Evolutionary conservation across 1,284 basidiomycete genomes (phyloP), one percentile per base, ranked within the genome.

Genomic region (Anthracocystis panici-leucophaei): DNA sequence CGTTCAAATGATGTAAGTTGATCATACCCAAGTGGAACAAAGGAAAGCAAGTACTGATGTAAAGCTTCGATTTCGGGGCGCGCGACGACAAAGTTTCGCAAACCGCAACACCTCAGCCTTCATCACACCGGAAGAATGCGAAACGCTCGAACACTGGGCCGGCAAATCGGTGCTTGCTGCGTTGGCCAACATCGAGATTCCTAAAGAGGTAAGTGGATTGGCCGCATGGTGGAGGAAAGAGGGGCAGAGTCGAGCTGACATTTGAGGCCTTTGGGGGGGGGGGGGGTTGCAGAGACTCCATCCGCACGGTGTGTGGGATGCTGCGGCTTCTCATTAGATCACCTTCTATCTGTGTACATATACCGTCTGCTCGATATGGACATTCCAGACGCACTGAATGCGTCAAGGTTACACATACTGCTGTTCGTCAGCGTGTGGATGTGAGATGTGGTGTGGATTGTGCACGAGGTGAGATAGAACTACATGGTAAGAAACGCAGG

Each of bases 51-150:
- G 33, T n/a, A 50, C 49, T 51, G 49, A 51, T 21, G 11, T 38
- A 16, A 2, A 33, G 9, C 4, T 7, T 27, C 10, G 11, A 38
- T 38, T 10, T 2, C 35, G 12, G 35, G 14, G 3, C 3, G 10
- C 18, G 3, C n/a, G 33, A 3, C 8, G 4, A 27, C n/a, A 16
- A 4, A 21, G 65, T 21, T 94, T 93, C 79, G 93, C 92, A n/a
- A 89, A 91, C 52, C 89, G 93, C 46, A 88, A 87, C 41, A 91
- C 91, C n/a, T 88, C 88, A 68, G 91, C 89, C 57, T 93, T 94
- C 80, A 93, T 94, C 77, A 90, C 89, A 5, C 92, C 92, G 7
- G 87, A 89, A 41, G 87, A 90, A 65, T 92, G 93, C 40, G 86
- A 86, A 18, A 86, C 87, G 56, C 82, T 91, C n/a, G 92, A 94